A percentile compares a stretch with the other conserved stretches of the same genome.
Conservation (phyloP, 495 filamentous ascomycete species). For the Penicillium bovifimosum region DNA sequence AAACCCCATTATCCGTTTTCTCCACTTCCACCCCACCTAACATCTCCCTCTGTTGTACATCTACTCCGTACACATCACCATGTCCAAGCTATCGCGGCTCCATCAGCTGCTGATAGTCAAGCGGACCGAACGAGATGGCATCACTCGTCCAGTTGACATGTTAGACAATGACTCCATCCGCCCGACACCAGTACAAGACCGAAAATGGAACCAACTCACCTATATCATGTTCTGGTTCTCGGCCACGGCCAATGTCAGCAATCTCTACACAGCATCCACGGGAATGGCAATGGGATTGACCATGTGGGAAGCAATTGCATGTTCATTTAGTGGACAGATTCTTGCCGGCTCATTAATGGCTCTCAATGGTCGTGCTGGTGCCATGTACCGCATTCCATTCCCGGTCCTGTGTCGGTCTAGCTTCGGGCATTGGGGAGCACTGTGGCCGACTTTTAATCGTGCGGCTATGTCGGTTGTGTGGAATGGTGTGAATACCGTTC, state of each 20-base stretch:
- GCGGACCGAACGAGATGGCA: slow-evolving; percentile 18
- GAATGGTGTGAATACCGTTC: slow-evolving; percentile 35
- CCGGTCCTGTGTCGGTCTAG: slow-evolving; percentile 33
- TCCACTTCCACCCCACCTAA: background rate
- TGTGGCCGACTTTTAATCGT: slow-evolving; percentile 37
- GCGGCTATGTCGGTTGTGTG: slow-evolving; percentile 37
- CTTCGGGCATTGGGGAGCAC: slow-evolving; percentile 31
- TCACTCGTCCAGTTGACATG: slow-evolving; percentile 14
- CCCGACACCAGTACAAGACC: slow-evolving; percentile 27
- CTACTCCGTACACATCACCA: background rate
- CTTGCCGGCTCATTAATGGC: slow-evolving; percentile 29
- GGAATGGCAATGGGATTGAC: slow-evolving; percentile 31
- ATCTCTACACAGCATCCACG: slow-evolving; percentile 32
- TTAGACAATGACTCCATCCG: slow-evolving; percentile 37
- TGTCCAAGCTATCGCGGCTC: slow-evolving; percentile 12
- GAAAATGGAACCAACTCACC: slow-evolving; percentile 34
- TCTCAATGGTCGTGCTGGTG: slow-evolving; percentile 34
- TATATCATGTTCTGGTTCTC: slow-evolving; percentile 39
- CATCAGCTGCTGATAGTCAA: slow-evolving; percentile 19
- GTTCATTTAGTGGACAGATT: slow-evolving; percentile 29
- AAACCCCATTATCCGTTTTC: background rate
- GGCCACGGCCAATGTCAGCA: slow-evolving; percentile 36
- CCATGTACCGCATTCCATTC: slow-evolving; percentile 35
- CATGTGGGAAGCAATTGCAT: slow-evolving; percentile 35
- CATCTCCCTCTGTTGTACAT: no score